These are phyloP conservation scores for Parafenestella ontariensis DNA, from an alignment of 2,329 filamentous ascomycete species.

Conservation along the genomic window DNA sequence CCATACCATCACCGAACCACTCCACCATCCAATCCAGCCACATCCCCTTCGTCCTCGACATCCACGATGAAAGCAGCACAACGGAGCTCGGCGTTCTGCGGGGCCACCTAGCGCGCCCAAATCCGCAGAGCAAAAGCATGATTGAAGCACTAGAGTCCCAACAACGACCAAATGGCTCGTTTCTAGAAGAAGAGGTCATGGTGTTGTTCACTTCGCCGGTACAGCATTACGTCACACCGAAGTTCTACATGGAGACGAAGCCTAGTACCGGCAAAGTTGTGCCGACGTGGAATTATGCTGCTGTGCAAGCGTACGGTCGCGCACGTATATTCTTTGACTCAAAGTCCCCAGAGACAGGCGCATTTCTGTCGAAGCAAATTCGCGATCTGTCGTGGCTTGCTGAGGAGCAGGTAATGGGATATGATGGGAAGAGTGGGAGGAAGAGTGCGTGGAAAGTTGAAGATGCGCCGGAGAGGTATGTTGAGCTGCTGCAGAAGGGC, in stretches of 20 bases:
- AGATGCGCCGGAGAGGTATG: constrained; percentile 64
- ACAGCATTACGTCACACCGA: constrained; percentile 71
- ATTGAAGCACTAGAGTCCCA: constrained; percentile 57
- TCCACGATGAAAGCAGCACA: constrained; percentile 49
- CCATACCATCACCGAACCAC: constrained; percentile 50
- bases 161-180: constrained; percentile 4
- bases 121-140: constrained; percentile 69
- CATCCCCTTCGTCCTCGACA: constrained; percentile 33
- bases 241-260: constrained; percentile 71
- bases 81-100: constrained; percentile 59
- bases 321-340: constrained; percentile 63
- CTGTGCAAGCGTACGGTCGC: constrained; percentile 68
- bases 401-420: constrained; percentile 65
- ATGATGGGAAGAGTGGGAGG: constrained; percentile 28
- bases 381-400: constrained; percentile 58
- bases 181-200: constrained; percentile 62
- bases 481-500: constrained; percentile 49
- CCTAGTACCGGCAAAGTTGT: constrained; percentile 70
- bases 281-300: constrained; percentile 74
- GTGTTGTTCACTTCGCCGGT: constrained; percentile 66
- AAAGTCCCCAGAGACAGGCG: constrained; percentile 52
- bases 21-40: constrained; percentile 35
- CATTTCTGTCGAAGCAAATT: constrained; percentile 62
- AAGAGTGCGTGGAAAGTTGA: constrained; percentile 63
- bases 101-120: constrained; percentile 68